Percentiles rank a stretch among this genome's conserved stretches.
These are phyloP conservation scores for Saccharomyces hybrid DNA, from an alignment of 1,139 yeast genomes.

Conservation along the genomic window DNA sequence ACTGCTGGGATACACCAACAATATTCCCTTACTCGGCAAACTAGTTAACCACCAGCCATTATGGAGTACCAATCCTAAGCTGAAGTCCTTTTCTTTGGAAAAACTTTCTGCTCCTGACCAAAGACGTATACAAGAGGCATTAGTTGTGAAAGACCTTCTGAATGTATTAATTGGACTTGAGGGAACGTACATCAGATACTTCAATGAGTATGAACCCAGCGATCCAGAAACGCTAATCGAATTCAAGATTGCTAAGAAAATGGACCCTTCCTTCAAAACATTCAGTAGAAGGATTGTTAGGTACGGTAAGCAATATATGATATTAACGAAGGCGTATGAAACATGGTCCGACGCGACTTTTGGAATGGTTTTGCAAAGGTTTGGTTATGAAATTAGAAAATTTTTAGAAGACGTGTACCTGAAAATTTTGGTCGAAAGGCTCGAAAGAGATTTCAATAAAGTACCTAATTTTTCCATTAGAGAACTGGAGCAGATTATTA, in stretches of 20 bases:
- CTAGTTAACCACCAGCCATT: slow-evolving; percentile 33
- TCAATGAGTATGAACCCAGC: slow-evolving; percentile 50
- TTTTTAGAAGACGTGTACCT: slow-evolving; percentile 44
- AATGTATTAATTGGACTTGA: slow-evolving; percentile 68
- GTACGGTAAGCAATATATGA: slow-evolving; percentile 56
- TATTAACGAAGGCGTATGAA: slow-evolving; percentile 47
- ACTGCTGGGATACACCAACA: background rate
- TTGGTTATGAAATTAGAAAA: slow-evolving; percentile 53
- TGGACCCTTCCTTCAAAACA: slow-evolving; percentile 70
- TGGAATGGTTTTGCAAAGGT: slow-evolving; percentile 69
- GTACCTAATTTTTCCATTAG: slow-evolving; percentile 43
- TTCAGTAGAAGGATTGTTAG: slow-evolving; percentile 56
- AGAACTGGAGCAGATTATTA: slow-evolving; percentile 37
- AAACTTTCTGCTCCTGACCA: slow-evolving; percentile 29
- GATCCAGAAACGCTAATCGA: slow-evolving; percentile 41
- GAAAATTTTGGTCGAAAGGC: slow-evolving; percentile 37
- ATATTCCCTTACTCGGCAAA: slow-evolving; percentile 16
- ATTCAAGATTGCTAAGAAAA: slow-evolving; percentile 58
- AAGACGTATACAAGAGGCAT: slow-evolving; percentile 57
- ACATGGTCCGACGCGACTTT: slow-evolving; percentile 48
- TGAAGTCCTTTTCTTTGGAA: slow-evolving; percentile 39
- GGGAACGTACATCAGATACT: slow-evolving; percentile 67
- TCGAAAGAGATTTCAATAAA: slow-evolving; percentile 48
- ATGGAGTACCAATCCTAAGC: slow-evolving; percentile 27
- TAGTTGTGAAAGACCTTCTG: slow-evolving; percentile 62